Conservation (phyloP, 352 stramenopile species). For the Phytopythium chamaehyphon region DNA sequence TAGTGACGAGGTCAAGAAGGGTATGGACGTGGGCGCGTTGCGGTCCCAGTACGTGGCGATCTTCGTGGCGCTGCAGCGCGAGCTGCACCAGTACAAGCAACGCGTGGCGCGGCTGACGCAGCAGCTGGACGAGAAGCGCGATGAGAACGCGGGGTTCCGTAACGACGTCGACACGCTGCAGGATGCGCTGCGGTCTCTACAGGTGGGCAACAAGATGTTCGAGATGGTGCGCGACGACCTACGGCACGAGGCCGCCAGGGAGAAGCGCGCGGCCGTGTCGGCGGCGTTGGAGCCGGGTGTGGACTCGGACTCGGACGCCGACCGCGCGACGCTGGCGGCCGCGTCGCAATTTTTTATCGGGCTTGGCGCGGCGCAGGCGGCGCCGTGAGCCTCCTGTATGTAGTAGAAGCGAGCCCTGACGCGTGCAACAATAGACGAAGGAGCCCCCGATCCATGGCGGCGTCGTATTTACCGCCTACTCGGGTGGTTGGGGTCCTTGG, state of each 20-base stretch:
- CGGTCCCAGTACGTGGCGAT: constrained; percentile 57
- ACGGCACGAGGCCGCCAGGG: constrained; percentile 13
- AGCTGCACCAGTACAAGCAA: constrained; percentile 54
- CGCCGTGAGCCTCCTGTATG: neutral
- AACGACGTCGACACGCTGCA: constrained; percentile 65
- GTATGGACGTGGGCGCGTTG: constrained; percentile 29
- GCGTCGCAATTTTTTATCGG: constrained; percentile 5
- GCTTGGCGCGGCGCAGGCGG: neutral
- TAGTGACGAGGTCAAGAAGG: constrained; percentile 7
- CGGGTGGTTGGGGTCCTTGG: too few species aligned
- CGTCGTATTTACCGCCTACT: too few species aligned
- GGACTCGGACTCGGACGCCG: neutral
- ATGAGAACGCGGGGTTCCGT: constrained; percentile 54
- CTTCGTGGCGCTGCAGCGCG: constrained; percentile 59
- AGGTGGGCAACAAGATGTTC: constrained; percentile 59
- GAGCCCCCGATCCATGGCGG: too few species aligned
- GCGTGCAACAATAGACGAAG: too few species aligned
- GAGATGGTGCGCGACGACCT: constrained; percentile 51
- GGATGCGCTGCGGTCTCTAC: constrained; percentile 53
- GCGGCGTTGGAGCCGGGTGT: neutral
- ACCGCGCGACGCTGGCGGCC: constrained; percentile 1
- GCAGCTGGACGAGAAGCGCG: constrained; percentile 51
- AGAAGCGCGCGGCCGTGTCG: constrained; percentile 15
- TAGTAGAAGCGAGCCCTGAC: too few species aligned
- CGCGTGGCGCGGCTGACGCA: constrained; percentile 42